Evolutionary conservation across 352 stramenopile genomes (phyloP).

Genomic region (Peronospora tabacina): DNA sequence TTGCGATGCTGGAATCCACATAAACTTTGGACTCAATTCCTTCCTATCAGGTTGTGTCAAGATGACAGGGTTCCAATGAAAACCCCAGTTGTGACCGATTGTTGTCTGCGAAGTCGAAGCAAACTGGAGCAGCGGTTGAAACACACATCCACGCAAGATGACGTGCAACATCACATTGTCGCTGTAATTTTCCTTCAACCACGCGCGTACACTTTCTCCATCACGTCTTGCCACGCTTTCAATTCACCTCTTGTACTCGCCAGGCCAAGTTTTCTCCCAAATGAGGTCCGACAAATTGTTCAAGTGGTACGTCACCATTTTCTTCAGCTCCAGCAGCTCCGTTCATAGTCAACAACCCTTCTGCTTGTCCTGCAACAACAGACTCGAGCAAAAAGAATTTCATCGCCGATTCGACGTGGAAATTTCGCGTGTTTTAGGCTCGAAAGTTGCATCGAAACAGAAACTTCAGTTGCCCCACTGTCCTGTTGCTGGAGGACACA

Average conservation of each 20-base stretch:
- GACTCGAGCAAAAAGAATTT: constrained; percentile 73
- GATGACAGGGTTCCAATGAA: too few relatives aligned
- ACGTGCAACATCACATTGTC: constrained; percentile 21
- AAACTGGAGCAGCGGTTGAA: too few relatives aligned
- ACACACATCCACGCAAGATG: too few relatives aligned
- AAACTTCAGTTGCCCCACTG: constrained; percentile 70
- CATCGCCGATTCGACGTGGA: constrained; percentile 70
- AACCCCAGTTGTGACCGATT: too few relatives aligned
- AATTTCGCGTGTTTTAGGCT: constrained; percentile 22
- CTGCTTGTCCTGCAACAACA: constrained; percentile 12
- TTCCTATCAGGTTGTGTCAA: too few relatives aligned
- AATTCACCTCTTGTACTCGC: constrained; percentile 54
- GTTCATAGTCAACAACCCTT: too few relatives aligned
- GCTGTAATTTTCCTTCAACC: constrained; percentile 47
- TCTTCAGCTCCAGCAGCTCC: background rate
- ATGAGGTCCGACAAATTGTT: constrained; percentile 67
- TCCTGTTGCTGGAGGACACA: constrained; percentile 50
- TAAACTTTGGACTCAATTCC: too few relatives aligned
- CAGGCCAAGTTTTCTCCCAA: constrained; percentile 67
- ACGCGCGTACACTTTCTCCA: constrained; percentile 43
- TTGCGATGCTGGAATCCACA: too few relatives aligned
- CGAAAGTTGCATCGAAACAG: constrained; percentile 44
- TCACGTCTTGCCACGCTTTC: constrained; percentile 58
- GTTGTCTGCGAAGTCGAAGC: too few relatives aligned
- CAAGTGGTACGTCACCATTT: constrained; percentile 26